Percentiles rank a stretch among this genome's conserved stretches.
Evolutionary conservation across 179 eudicot species (phyloP).

Genomic region (Spinacia oleracea): DNA sequence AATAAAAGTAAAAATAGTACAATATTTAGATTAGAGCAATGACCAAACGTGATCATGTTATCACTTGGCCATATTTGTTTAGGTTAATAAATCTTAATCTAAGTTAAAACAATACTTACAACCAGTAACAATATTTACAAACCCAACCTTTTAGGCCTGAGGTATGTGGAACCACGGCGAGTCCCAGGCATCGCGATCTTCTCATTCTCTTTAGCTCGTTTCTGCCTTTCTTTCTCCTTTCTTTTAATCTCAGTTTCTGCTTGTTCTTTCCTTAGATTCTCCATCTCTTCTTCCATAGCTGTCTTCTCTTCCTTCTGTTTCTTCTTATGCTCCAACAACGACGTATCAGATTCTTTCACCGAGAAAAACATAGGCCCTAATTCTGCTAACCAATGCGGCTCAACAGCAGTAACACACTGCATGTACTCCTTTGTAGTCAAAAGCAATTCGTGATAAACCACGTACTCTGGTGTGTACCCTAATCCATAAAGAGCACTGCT

Average conservation of each 20-base stretch:
- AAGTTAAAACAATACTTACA: no score
- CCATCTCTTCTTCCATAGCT: conserved; percentile 98
- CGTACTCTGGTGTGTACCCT: conserved; percentile 87
- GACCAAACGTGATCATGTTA: no score
- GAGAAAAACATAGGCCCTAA: conserved; percentile 95
- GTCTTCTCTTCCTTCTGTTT: conserved; percentile 83
- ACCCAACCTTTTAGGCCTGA: conserved; percentile 46
- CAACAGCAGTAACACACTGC: conserved; percentile 94
- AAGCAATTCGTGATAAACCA: conserved; percentile 85
- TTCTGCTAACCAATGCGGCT: conserved; percentile 91
- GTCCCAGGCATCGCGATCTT: conserved; percentile 63
- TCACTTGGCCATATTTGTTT: no score
- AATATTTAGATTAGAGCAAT: no score
- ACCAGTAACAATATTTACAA: conserved; percentile 9
- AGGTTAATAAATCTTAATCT: no score
- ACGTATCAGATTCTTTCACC: conserved; percentile 82
- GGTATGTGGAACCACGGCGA: conserved; percentile 31
- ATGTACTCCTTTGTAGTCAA: conserved; percentile 90
- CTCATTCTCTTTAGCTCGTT: conserved; percentile 65
- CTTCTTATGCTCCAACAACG: conserved; percentile 86
- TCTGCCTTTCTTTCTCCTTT: conserved; percentile 55
- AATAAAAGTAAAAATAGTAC: no score
- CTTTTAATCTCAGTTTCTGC: conserved; percentile 45
- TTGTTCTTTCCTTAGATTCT: conserved; percentile 59
- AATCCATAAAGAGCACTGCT: conserved; percentile 88